Base-by-base conservation (phyloP, 2,329 filamentous ascomycete genomes). In the Aspergillus neotritici region DNA sequence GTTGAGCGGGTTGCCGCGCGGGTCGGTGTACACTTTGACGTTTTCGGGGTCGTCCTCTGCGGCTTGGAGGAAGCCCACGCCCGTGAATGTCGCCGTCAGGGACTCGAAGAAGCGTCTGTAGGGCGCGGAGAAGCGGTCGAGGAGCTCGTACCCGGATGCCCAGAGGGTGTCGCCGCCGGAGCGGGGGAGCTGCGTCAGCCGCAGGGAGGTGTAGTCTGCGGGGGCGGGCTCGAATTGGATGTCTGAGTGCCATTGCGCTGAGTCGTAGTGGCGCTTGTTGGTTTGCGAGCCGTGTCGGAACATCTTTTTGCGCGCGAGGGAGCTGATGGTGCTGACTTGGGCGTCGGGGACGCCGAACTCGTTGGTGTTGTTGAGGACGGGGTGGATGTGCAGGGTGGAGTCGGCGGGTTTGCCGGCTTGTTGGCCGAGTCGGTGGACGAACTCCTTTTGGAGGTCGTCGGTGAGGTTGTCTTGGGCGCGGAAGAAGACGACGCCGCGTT, bases 401-500 rank as follows among this genome's bases (percentile, higher is more conserved):
- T 72, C 71, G 0, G 66, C 51, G 0, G 82, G 82, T 46, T 77
- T 79, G 33, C 80, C 80, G 1, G 75, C 71, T 8, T 84, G 67
- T 53, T 78, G 67, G 7, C 82, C 82, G 2, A 86, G 70, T 1
- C 73, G 71, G 10, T 79, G 70, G 29, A 78, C 77, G 0, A 87
- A 70, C 41, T 80, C 68, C 65, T 87, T 87, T 55, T 84, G 81
- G 2, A 82, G 71, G 1, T 80, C 77, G 56, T 83, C 76, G 50
- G 73, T 75, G 31, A 85, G 63, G 56, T 74, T 69, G 53, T 79
- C 67, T 50, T 87, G 83, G 25, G 76, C 73, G 14, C 82, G 77
- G 66, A 86, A 84, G 67, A 86, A 84, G 28, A 86, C 81, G 3
- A 86, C 83, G 8, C 82, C 82, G 0, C 83, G 77, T 47, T 79